These are phyloP conservation scores for Leccinum olivaceopallidum DNA, from an alignment of 768 basidiomycete genomes.

Conservation along the genomic window DNA sequence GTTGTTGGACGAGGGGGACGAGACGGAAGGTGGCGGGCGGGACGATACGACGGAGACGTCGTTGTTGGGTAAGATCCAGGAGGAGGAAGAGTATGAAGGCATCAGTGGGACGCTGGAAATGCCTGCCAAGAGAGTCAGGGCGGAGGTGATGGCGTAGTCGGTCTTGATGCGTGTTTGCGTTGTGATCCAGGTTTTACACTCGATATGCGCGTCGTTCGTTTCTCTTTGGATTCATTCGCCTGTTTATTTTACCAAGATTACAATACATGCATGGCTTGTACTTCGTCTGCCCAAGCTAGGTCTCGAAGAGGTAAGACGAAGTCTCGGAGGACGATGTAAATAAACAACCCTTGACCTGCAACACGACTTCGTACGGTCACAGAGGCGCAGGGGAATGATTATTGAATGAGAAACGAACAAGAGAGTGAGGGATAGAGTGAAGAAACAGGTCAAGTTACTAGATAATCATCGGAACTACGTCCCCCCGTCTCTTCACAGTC, in stretches of 20 bases:
- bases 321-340: slow-evolving; percentile 19
- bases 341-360: slow-evolving; percentile 21
- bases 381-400: slow-evolving; percentile 3
- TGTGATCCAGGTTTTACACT: neutral
- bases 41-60: slow-evolving; percentile 18
- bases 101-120: slow-evolving; percentile 17
- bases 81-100: slow-evolving; percentile 36
- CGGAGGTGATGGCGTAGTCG: slow-evolving; percentile 20
- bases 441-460: too few species aligned
- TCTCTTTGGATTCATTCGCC: neutral
- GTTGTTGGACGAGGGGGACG: slow-evolving; percentile 43
- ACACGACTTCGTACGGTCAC: neutral
- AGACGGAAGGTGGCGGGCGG: slow-evolving; percentile 29
- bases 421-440: too few species aligned
- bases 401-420: slow-evolving; percentile 1
- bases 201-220: neutral
- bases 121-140: slow-evolving; percentile 30
- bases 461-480: too few species aligned
- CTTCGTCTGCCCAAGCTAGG: too few species aligned
- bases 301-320: neutral
- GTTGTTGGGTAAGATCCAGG: slow-evolving; percentile 17
- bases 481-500: too few species aligned
- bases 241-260: neutral
- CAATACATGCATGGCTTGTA: too few species aligned
- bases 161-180: neutral